Conservation (phyloP, 2,329 filamentous ascomycete genomes). For the Fonsecaea multimorphosa region DNA sequence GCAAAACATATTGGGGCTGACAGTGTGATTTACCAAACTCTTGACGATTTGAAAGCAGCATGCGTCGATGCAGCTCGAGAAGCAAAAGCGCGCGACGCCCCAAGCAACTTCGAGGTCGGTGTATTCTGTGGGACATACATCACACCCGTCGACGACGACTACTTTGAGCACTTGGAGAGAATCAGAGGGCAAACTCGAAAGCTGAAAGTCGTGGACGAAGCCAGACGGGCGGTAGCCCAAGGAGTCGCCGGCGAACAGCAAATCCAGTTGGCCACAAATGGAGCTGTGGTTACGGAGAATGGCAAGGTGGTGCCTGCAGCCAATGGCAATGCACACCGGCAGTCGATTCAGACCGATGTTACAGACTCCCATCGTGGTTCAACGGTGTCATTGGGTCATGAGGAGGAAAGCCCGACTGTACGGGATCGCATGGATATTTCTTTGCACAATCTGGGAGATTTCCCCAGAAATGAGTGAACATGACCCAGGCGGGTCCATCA, state of each 20-base stretch:
- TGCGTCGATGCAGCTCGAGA: conserved; percentile 71
- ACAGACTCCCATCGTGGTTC: conserved; percentile 34
- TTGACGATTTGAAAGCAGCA: conserved; percentile 79
- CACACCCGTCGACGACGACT: conserved; percentile 77
- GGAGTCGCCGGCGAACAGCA: conserved; percentile 67
- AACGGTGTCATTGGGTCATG: conserved; percentile 42
- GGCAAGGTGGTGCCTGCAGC: conserved; percentile 63
- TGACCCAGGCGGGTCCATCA: not conserved
- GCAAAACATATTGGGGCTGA: conserved; percentile 74
- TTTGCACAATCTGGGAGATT: conserved; percentile 63
- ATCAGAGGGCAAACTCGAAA: conserved; percentile 74
- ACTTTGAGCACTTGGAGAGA: conserved; percentile 80
- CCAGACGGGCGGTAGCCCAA: conserved; percentile 68
- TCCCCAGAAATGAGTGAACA: conserved; percentile 40
- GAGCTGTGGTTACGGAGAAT: conserved; percentile 62
- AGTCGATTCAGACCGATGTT: conserved; percentile 23
- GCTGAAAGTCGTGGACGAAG: conserved; percentile 68
- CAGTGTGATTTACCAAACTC: conserved; percentile 75
- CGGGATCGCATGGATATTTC: conserved; percentile 65
- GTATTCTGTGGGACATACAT: conserved; percentile 90
- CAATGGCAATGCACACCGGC: conserved; percentile 36
- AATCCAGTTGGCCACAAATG: conserved; percentile 67
- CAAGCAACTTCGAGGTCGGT: conserved; percentile 79
- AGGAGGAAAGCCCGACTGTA: conserved; percentile 48
- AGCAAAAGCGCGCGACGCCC: conserved; percentile 61